Percentiles rank a stretch among this genome's conserved stretches.
Conservation (phyloP, 495 filamentous ascomycete species). For the Xylaria grammica region DNA sequence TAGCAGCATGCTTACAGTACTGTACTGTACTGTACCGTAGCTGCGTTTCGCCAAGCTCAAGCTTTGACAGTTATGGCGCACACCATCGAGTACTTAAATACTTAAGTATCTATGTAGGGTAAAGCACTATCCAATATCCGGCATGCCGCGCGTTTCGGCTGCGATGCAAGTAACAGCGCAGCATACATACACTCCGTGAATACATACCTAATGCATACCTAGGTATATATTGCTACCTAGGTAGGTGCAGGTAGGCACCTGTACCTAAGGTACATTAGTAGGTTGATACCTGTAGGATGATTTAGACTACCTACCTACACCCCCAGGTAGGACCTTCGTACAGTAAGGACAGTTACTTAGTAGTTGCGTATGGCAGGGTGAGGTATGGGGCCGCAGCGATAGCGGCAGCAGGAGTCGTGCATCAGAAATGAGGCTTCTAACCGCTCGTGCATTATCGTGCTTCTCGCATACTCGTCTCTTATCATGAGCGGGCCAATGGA, state of each 20-base stretch:
- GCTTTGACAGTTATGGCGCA: constrained; percentile 13
- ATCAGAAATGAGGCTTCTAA: constrained; percentile 9
- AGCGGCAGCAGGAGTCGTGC: not conserved
- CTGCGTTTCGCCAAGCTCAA: constrained; percentile 13
- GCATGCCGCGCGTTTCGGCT: constrained; percentile 8
- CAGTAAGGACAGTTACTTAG: not conserved
- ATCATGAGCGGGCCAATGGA: constrained; percentile 7
- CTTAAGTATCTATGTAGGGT: not conserved
- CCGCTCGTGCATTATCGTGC: constrained; percentile 8
- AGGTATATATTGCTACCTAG: no score
- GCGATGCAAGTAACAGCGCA: constrained; percentile 2
- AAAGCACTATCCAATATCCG: not conserved
- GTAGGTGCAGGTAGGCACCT: no score
- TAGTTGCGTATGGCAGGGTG: not conserved
- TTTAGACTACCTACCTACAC: not conserved
- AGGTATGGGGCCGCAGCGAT: not conserved
- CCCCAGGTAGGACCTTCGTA: not conserved
- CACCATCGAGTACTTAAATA: not conserved
- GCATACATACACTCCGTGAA: not conserved
- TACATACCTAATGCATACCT: no score
- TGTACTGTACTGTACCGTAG: no score
- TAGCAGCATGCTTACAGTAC: constrained; percentile 7
- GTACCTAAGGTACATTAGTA: no score
- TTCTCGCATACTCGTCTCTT: constrained; percentile 7
- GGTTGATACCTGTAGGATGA: no score